Percentiles rank a stretch among this genome's conserved stretches.
These are phyloP conservation scores for Talaromyces sp. DNA, from an alignment of 2,329 filamentous ascomycete genomes.

Conservation along the genomic window DNA sequence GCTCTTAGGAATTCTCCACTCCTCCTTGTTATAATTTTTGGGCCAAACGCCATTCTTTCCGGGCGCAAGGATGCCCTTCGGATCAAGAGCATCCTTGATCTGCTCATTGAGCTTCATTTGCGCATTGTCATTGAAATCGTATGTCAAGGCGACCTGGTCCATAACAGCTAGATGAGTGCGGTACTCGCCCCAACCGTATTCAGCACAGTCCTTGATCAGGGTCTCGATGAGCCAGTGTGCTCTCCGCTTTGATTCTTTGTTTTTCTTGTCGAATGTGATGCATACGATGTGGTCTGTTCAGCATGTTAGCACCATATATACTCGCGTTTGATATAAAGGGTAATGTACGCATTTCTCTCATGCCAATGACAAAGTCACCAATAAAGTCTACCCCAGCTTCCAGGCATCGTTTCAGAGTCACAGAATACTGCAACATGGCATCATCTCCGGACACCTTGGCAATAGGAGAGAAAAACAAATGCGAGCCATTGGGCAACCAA, in stretches of 20 bases:
- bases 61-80: slow-evolving; percentile 49
- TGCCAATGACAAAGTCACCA: background rate
- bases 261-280: background rate
- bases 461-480: slow-evolving; percentile 54
- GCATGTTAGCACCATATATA: background rate
- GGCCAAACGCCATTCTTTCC: slow-evolving; percentile 49
- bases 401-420: slow-evolving; percentile 39
- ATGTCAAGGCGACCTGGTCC: slow-evolving; percentile 42
- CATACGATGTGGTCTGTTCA: background rate
- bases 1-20: background rate
- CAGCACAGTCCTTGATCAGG: slow-evolving; percentile 11
- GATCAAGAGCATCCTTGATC: slow-evolving; percentile 50
- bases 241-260: background rate
- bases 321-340: no score
- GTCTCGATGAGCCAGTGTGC: background rate
- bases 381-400: background rate
- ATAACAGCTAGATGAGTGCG: slow-evolving; percentile 18
- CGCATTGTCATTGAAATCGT: slow-evolving; percentile 45
- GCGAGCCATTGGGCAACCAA: background rate
- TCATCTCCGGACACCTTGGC: slow-evolving; percentile 50
- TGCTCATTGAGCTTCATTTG: slow-evolving; percentile 32
- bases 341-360: background rate
- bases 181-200: slow-evolving; percentile 18
- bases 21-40: background rate
- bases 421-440: slow-evolving; percentile 46